A percentile compares a stretch with the other conserved stretches of the same genome.
Conservation (phyloP, 805 yeast species). For the Cyberlindnera xylosilytica region DNA sequence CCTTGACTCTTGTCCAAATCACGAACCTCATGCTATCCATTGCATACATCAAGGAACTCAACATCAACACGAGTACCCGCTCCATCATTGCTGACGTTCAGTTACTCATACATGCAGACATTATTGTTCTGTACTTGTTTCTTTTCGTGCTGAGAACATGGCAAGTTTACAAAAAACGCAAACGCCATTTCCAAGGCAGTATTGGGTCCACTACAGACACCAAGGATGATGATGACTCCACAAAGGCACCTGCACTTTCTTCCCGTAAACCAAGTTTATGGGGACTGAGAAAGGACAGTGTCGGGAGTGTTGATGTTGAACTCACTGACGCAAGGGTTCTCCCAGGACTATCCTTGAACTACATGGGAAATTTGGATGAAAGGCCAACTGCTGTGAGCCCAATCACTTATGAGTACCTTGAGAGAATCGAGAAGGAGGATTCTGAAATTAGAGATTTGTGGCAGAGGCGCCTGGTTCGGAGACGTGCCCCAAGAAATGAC, state of each 20-base stretch:
- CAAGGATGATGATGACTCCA: neutral
- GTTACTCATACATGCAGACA: conserved; percentile 5
- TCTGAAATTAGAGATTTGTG: conserved; percentile 11
- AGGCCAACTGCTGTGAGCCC: conserved; percentile 12
- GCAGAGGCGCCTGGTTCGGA: conserved; percentile 6
- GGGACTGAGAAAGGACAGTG: too few relatives aligned
- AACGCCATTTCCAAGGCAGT: too few relatives aligned
- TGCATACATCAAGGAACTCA: conserved; percentile 38
- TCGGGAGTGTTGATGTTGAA: too few relatives aligned
- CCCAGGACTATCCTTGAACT: too few relatives aligned
- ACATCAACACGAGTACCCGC: conserved; percentile 35
- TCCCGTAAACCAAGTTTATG: too few relatives aligned
- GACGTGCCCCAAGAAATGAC: neutral
- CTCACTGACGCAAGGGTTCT: too few relatives aligned
- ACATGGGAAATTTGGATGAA: too few relatives aligned
- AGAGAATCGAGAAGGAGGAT: conserved; percentile 10
- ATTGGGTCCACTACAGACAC: too few relatives aligned
- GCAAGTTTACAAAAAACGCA: conserved; percentile 6
- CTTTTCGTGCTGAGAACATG: conserved; percentile 7
- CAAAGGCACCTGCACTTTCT: too few relatives aligned
- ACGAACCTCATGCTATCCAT: conserved; percentile 40
- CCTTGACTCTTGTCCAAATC: conserved; percentile 37
- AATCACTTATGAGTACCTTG: conserved; percentile 14
- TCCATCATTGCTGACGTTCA: conserved; percentile 36
- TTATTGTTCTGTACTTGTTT: conserved; percentile 5